Evolutionary conservation across 305 asterid genomes (phyloP).

Genomic region (Stenogyne calaminthoides): DNA sequence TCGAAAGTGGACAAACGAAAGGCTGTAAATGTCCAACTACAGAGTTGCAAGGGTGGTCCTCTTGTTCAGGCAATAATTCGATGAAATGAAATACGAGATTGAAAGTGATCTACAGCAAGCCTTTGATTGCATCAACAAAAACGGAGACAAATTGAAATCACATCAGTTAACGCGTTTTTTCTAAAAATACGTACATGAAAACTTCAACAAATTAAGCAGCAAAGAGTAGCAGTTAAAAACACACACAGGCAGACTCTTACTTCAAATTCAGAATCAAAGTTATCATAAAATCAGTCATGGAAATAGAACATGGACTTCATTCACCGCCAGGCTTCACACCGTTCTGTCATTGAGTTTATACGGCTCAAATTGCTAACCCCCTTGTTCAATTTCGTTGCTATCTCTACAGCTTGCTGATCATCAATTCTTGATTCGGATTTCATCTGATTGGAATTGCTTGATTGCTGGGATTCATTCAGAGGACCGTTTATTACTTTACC

Average conservation of each 20-base stretch:
- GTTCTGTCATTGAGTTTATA: conserved; percentile 66
- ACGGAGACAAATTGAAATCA: conserved; percentile 9
- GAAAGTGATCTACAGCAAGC: neutral
- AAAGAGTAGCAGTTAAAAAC: conserved; percentile 22
- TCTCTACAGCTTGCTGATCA: conserved; percentile 31
- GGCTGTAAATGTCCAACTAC: conserved; percentile 30
- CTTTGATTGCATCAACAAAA: neutral
- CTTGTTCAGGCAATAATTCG: neutral
- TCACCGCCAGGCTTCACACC: conserved; percentile 88
- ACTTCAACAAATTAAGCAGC: conserved; percentile 30
- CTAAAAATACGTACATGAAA: conserved; percentile 33
- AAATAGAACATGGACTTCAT: neutral
- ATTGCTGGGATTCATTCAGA: conserved; percentile 34
- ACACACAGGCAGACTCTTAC: conserved; percentile 31
- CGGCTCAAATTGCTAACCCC: conserved; percentile 82
- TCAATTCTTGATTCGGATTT: conserved; percentile 37
- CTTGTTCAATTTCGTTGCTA: conserved; percentile 47
- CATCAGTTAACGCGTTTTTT: conserved; percentile 28
- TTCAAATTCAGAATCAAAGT: conserved; percentile 27
- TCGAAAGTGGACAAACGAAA: neutral
- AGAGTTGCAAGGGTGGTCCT: conserved; percentile 30
- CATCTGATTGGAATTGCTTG: conserved; percentile 38
- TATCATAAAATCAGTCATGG: conserved; percentile 10
- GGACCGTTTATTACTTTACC: conserved; percentile 17
- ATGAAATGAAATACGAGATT: conserved; percentile 26